phyloP scores from a whole-genome alignment of 331 rosid species.

The Malus hybrid region DNA sequence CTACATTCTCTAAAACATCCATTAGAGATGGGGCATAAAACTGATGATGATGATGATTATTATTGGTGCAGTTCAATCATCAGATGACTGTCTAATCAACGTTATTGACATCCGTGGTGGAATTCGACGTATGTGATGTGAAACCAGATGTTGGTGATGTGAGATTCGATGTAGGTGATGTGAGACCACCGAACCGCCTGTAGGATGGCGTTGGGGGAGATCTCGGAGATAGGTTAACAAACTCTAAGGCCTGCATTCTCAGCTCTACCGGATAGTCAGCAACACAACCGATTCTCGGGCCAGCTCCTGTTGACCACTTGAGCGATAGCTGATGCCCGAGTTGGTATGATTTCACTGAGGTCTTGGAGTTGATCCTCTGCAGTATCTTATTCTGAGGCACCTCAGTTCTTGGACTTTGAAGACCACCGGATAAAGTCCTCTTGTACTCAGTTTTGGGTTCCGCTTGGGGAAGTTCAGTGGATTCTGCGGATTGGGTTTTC shows the following conservation, averaged over 20 bases:
- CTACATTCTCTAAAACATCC: slow-evolving; percentile 17
- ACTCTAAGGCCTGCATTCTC: slow-evolving; percentile 78
- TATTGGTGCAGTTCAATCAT: slow-evolving; percentile 10
- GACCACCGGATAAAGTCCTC: slow-evolving; percentile 94
- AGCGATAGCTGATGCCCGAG: slow-evolving; percentile 67
- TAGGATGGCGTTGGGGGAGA: slow-evolving; percentile 45
- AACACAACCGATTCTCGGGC: slow-evolving; percentile 96
- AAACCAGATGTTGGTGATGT: slow-evolving; percentile 14
- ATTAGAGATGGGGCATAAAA: slow-evolving; percentile 11
- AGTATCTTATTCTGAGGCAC: slow-evolving; percentile 61
- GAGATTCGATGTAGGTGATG: slow-evolving; percentile 23
- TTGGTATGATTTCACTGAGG: slow-evolving; percentile 62
- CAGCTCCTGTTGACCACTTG: slow-evolving; percentile 89
- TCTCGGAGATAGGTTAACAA: slow-evolving; percentile 67
- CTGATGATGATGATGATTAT: neutral
- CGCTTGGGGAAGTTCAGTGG: slow-evolving; percentile 21
- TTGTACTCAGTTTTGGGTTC: slow-evolving; percentile 22
- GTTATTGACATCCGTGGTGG: slow-evolving; percentile 3
- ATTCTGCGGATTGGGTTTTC: slow-evolving; percentile 20
- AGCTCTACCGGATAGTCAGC: slow-evolving; percentile 84
- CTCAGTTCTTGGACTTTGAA: slow-evolving; percentile 81
- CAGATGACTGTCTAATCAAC: slow-evolving; percentile 14
- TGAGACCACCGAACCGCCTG: slow-evolving; percentile 22
- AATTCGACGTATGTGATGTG: slow-evolving; percentile 24
- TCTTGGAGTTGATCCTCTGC: slow-evolving; percentile 85